Evolutionary conservation across 257 asterid species (phyloP).

Genomic region (Forsythia suspensa): DNA sequence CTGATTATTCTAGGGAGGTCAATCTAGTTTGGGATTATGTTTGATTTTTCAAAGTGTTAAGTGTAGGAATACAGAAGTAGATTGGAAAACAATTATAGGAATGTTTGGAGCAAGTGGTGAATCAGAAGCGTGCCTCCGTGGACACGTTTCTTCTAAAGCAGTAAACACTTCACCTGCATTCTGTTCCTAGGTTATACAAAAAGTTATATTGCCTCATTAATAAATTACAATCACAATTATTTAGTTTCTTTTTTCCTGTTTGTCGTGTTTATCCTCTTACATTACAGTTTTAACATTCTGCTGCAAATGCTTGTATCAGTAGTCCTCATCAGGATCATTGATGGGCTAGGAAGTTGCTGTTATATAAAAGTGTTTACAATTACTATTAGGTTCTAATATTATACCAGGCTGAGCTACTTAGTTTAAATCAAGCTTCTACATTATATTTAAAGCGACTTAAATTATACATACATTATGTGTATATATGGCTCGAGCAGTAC

Average conservation of each 20-base stretch:
- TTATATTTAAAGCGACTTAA: background rate
- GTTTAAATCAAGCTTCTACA: background rate
- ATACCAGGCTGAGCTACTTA: background rate
- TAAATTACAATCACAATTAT: background rate
- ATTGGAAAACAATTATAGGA: background rate
- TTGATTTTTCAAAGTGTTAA: background rate
- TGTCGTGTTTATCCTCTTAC: background rate
- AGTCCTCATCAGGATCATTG: background rate
- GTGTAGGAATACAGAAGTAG: background rate
- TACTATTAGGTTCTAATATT: background rate
- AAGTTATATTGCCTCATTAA: background rate
- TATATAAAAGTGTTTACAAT: background rate
- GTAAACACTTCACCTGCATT: background rate
- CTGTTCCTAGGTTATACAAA: background rate
- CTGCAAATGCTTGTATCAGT: background rate
- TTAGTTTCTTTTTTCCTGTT: background rate
- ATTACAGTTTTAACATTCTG: background rate
- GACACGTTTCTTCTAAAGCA: background rate
- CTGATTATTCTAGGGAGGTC: background rate
- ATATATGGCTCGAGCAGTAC: background rate
- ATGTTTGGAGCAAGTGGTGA: background rate
- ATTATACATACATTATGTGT: background rate
- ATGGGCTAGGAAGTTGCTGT: background rate
- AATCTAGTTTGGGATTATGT: background rate
- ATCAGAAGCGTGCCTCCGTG: background rate